These are phyloP conservation scores for Apodospora peruviana DNA, from an alignment of 495 filamentous ascomycete genomes.

Conservation along the genomic window DNA sequence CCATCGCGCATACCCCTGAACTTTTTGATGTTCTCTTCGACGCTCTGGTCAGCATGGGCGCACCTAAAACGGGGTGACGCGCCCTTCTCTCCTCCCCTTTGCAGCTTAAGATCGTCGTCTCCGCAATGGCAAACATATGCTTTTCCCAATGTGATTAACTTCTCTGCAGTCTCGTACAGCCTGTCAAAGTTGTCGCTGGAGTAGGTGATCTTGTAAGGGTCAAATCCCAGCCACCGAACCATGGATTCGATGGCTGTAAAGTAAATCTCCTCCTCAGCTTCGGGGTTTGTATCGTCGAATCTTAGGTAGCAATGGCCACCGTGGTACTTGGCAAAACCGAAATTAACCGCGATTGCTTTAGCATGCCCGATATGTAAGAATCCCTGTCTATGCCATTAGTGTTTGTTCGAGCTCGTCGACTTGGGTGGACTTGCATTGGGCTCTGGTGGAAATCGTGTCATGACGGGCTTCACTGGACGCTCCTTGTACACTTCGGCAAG, in stretches of 20 bases:
- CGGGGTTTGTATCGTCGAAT: conserved; percentile 82
- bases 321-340: conserved; percentile 86
- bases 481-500: conserved; percentile 75
- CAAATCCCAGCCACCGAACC: conserved; percentile 78
- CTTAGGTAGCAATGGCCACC: conserved; percentile 64
- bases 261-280: conserved; percentile 74
- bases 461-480: conserved; percentile 57
- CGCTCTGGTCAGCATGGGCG: conserved; percentile 64
- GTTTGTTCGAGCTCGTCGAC: neutral
- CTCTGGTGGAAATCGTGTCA: conserved; percentile 90
- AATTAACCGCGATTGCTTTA: conserved; percentile 97
- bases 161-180: conserved; percentile 83
- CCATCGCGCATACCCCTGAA: conserved; percentile 91
- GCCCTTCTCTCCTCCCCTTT: conserved; percentile 72
- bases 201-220: conserved; percentile 71
- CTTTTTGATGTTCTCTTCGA: conserved; percentile 71
- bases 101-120: conserved; percentile 69
- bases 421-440: conserved; percentile 48
- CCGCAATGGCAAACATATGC: conserved; percentile 64
- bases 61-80: conserved; percentile 69
- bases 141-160: conserved; percentile 67
- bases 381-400: conserved; percentile 25
- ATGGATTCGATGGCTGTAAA: conserved; percentile 74
- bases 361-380: conserved; percentile 78
- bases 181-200: conserved; percentile 75